Evolutionary conservation across 1,139 yeast genomes (phyloP).

Genomic region (Nakaseomyces kungkrabaensis): DNA sequence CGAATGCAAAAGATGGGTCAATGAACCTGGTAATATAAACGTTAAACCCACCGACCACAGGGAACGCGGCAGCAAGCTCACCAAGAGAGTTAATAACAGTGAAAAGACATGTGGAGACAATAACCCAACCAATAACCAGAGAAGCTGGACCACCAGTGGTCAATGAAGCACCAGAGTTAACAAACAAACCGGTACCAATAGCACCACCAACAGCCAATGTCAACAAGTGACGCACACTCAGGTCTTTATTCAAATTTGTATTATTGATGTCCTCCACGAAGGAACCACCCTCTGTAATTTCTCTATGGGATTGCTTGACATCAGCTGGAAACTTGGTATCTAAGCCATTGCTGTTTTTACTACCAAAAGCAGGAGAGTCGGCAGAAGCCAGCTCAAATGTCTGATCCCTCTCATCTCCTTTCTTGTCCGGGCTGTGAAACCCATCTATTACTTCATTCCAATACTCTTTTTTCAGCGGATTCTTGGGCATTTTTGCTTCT

Average conservation of each 20-base stretch:
- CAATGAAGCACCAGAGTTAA: constrained; percentile 57
- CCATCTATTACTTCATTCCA: constrained; percentile 17
- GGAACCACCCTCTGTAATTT: not conserved
- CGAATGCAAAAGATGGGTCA: constrained; percentile 67
- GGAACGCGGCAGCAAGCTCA: constrained; percentile 57
- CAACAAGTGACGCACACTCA: constrained; percentile 55
- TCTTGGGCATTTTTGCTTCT: constrained; percentile 7
- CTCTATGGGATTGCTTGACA: not conserved
- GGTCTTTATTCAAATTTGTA: constrained; percentile 35
- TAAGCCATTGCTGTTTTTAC: not conserved
- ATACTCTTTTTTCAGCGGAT: constrained; percentile 14
- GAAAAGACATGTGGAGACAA: constrained; percentile 44
- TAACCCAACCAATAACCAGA: constrained; percentile 45
- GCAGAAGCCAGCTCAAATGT: constrained; percentile 1
- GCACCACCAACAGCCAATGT: constrained; percentile 87
- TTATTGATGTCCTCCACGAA: constrained; percentile 9
- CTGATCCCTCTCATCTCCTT: not conserved
- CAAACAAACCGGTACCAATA: constrained; percentile 59
- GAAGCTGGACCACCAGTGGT: constrained; percentile 63
- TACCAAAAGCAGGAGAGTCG: not conserved
- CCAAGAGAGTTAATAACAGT: constrained; percentile 62
- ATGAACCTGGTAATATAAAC: constrained; percentile 56
- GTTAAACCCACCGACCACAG: constrained; percentile 64
- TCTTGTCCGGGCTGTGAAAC: constrained; percentile 6
- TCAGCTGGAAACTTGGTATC: not conserved